Conservation (phyloP, 2,329 filamentous ascomycete genomes). For the Colletotrichum orchidophilum region DNA sequence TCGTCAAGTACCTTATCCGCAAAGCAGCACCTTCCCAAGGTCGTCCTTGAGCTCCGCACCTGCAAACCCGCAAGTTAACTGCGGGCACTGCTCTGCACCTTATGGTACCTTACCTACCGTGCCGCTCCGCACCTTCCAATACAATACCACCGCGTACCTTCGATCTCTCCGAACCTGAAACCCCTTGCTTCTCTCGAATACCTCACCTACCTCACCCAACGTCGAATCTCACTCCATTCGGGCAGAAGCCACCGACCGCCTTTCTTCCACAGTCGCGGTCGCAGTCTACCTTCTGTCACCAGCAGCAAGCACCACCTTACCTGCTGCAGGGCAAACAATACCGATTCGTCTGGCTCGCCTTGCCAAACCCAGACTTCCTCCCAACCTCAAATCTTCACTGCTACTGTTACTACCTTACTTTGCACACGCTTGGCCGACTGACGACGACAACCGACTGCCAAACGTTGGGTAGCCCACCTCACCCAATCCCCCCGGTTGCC, state of each 20-base stretch:
- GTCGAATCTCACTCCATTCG: slow-evolving; percentile 27
- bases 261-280: slow-evolving; percentile 13
- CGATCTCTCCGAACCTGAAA: slow-evolving; percentile 35
- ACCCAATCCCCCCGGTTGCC: not conserved
- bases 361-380: not conserved
- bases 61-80: slow-evolving; percentile 4
- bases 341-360: slow-evolving; percentile 3
- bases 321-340: slow-evolving; percentile 16
- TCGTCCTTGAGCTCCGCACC: slow-evolving; percentile 27
- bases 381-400: slow-evolving; percentile 1
- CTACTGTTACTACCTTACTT: not conserved
- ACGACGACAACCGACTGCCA: not conserved
- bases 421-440: not conserved
- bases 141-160: not conserved
- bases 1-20: not conserved
- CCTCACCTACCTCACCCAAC: too few species aligned
- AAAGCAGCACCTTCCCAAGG: not conserved
- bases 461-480: not conserved
- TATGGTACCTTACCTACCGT: not conserved
- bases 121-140: not conserved
- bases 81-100: not conserved
- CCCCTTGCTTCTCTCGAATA: slow-evolving; percentile 33
- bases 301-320: not conserved
- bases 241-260: slow-evolving; percentile 32
- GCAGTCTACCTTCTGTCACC: slow-evolving; percentile 7